Conservation (phyloP, 1,284 basidiomycete genomes). For the Ceratobasidium papillatum region DNA sequence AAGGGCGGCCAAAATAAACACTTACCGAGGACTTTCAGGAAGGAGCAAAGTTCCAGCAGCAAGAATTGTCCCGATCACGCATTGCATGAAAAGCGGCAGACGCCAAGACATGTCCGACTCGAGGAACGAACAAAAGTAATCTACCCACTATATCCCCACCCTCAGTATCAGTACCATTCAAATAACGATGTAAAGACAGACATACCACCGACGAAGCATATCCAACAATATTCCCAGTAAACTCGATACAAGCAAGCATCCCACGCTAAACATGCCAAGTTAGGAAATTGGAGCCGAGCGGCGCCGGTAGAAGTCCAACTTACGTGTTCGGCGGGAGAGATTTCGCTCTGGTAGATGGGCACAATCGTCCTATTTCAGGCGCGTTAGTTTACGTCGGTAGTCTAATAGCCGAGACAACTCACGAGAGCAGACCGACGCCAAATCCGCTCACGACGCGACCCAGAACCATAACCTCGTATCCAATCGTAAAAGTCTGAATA, state of each 20-base stretch:
- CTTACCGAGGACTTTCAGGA: constrained; percentile 90
- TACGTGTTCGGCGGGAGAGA: constrained; percentile 93
- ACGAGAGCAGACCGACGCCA: constrained; percentile 93
- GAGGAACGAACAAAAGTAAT: constrained; percentile 92
- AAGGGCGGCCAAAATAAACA: constrained; percentile 43
- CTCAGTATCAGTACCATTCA: background rate
- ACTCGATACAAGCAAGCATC: constrained; percentile 94
- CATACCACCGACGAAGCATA: constrained; percentile 94
- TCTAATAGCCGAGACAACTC: constrained; percentile 52
- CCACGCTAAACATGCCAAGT: constrained; percentile 67
- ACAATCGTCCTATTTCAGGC: constrained; percentile 80
- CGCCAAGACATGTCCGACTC: constrained; percentile 85
- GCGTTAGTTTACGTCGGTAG: constrained; percentile 28
- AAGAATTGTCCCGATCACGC: constrained; percentile 85
- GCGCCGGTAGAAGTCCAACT: constrained; percentile 50
- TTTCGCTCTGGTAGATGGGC: constrained; percentile 97
- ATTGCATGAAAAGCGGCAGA: constrained; percentile 86
- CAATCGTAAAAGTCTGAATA: constrained; percentile 87
- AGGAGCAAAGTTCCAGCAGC: constrained; percentile 85
- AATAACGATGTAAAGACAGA: constrained; percentile 44
- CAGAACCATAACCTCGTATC: constrained; percentile 86
- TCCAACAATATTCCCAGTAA: constrained; percentile 92
- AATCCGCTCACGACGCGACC: constrained; percentile 91
- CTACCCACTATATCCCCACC: constrained; percentile 80
- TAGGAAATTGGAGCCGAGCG: constrained; percentile 25